A percentile compares a stretch with the other conserved stretches of the same genome.
Evolutionary conservation across 2,329 filamentous ascomycete genomes (phyloP).

Genomic region (Phaeosphaeriaceae sp.): DNA sequence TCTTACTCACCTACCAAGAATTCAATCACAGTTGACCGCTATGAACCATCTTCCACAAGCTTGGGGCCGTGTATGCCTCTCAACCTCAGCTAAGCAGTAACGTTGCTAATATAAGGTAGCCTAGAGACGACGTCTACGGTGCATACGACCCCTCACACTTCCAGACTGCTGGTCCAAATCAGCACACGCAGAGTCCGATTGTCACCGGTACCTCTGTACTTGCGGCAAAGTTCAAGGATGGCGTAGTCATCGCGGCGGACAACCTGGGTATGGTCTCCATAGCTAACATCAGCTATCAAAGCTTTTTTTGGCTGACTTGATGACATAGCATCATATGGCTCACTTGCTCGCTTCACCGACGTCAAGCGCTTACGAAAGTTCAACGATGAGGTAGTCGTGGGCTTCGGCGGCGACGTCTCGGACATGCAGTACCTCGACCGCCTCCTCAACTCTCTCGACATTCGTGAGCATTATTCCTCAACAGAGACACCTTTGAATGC

Average conservation of each 20-base stretch:
- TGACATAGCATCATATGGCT: conserved; percentile 86
- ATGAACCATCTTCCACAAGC: conserved; percentile 72
- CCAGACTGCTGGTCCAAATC: conserved; percentile 67
- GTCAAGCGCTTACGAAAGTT: conserved; percentile 94
- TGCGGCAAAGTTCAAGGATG: conserved; percentile 93
- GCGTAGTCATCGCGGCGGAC: conserved; percentile 95
- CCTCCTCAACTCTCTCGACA: conserved; percentile 83
- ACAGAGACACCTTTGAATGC: conserved; percentile 71
- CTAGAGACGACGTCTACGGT: conserved; percentile 96
- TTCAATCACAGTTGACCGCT: conserved; percentile 25
- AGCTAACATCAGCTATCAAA: background rate
- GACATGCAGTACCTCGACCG: conserved; percentile 99
- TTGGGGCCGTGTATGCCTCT: conserved; percentile 66
- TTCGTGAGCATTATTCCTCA: conserved; percentile 82
- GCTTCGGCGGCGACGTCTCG: conserved; percentile 95
- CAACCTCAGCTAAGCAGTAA: conserved; percentile 15
- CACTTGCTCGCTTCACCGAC: conserved; percentile 91
- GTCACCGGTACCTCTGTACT: conserved; percentile 97
- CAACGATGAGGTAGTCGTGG: conserved; percentile 81
- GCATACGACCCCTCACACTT: conserved; percentile 89
- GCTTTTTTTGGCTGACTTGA: conserved; percentile 13
- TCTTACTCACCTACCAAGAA: background rate
- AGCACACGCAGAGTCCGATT: conserved; percentile 89
- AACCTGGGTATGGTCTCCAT: conserved; percentile 74
- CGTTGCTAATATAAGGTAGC: conserved; percentile 61